A percentile compares a stretch with the other conserved stretches of the same genome.
phyloP scores from a whole-genome alignment of 2,329 filamentous ascomycete species.

The Aspergillus arachidicola region DNA sequence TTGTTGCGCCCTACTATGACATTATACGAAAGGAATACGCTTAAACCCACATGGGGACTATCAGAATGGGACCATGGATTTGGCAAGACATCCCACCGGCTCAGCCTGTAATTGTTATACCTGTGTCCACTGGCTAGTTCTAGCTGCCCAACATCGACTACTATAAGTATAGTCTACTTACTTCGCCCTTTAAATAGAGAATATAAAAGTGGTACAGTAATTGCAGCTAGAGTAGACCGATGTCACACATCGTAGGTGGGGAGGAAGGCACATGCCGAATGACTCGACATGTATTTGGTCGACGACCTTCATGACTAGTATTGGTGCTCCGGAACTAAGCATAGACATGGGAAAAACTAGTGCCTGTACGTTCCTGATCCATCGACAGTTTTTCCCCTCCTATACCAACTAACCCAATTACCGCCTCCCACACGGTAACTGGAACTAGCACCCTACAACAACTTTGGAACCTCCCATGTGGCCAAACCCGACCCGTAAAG shows the following conservation, averaged over 20 bases:
- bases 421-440: background rate
- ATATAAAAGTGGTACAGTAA: background rate
- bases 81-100: background rate
- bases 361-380: background rate
- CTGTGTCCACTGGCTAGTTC: background rate
- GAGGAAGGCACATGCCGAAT: background rate
- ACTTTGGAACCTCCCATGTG: background rate
- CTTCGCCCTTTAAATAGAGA: background rate
- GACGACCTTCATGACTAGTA: background rate
- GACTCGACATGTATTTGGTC: background rate
- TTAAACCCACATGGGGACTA: background rate
- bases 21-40: slow-evolving; percentile 1
- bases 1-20: background rate
- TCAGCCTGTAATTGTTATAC: background rate
- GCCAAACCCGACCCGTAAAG: background rate
- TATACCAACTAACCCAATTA: background rate
- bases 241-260: background rate
- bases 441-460: background rate
- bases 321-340: background rate
- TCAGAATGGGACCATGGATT: background rate
- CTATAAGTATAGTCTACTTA: background rate
- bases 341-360: background rate
- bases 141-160: background rate
- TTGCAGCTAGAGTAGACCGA: background rate
- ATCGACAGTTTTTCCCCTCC: background rate